These are phyloP conservation scores for Fusarium pininemorale DNA, from an alignment of 2,329 filamentous ascomycete species.

Conservation along the genomic window DNA sequence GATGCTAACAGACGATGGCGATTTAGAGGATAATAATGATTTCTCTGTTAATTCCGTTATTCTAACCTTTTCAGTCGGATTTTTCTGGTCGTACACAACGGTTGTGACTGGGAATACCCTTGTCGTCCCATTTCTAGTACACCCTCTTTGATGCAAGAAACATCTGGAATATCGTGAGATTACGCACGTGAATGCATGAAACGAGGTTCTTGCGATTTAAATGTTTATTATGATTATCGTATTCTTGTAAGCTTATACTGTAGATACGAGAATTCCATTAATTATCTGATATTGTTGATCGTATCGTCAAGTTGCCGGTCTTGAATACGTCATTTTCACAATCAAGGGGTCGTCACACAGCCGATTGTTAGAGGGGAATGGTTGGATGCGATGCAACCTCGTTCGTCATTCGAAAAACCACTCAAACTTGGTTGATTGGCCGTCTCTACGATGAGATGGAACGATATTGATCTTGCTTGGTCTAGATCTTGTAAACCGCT, in stretches of 20 bases:
- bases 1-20: not conserved
- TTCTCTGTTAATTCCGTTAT: not conserved
- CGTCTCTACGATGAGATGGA: not conserved
- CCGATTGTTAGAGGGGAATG: not conserved
- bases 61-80: not conserved
- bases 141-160: not conserved
- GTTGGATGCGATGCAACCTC: conserved; percentile 14
- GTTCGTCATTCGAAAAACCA: conserved; percentile 11
- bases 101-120: conserved; percentile 14
- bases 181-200: not conserved
- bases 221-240: too few relatives aligned
- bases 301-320: not conserved
- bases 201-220: not conserved
- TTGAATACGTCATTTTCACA: conserved; percentile 26
- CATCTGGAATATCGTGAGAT: not conserved
- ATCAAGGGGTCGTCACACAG: not conserved
- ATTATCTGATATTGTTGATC: not conserved
- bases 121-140: conserved; percentile 4
- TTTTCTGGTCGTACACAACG: not conserved
- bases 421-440: not conserved
- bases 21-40: not conserved
- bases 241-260: too few relatives aligned
- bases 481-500: conserved; percentile 18
- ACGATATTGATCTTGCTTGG: not conserved
- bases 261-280: not conserved